Conservation (phyloP, 768 basidiomycete species). For the Boletellus emodensis region DNA sequence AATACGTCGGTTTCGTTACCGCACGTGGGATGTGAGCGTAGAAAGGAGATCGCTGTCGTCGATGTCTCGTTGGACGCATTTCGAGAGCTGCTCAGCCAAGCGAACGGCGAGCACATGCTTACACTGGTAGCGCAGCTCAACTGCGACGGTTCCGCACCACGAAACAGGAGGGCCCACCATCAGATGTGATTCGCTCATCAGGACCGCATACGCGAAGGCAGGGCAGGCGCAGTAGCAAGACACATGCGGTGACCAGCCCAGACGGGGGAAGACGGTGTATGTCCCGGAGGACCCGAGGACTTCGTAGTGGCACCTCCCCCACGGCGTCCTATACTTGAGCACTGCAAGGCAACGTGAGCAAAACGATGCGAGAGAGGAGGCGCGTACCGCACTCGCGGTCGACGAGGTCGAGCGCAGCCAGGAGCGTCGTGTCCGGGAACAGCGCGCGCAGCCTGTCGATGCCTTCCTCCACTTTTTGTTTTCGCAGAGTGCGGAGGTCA, state of each 20-base stretch:
- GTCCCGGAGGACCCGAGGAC: conserved; percentile 63
- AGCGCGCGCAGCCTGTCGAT: conserved; percentile 54
- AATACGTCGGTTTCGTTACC: conserved; percentile 4
- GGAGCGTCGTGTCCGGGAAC: conserved; percentile 58
- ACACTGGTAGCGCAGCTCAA: conserved; percentile 46
- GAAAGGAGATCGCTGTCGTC: conserved; percentile 46
- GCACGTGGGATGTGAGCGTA: conserved; percentile 15
- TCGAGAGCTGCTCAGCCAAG: conserved; percentile 52
- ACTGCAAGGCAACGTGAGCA: conserved; percentile 39
- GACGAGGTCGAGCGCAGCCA: conserved; percentile 74
- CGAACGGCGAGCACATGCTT: conserved; percentile 72
- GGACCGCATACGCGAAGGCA: conserved; percentile 62
- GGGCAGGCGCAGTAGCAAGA: conserved; percentile 72
- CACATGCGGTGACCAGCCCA: conserved; percentile 38
- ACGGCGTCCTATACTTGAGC: conserved; percentile 53
- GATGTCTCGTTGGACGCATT: conserved; percentile 47
- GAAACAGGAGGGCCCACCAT: conserved; percentile 45
- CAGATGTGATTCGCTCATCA: conserved; percentile 55
- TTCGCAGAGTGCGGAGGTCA: neutral
- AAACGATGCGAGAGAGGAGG: neutral
- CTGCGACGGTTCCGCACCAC: neutral
- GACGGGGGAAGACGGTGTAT: conserved; percentile 52
- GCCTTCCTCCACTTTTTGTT: conserved; percentile 43
- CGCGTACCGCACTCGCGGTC: conserved; percentile 62
- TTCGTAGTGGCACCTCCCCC: conserved; percentile 59